phyloP scores from a whole-genome alignment of 2,329 filamentous ascomycete species.

The Alternaria conjuncta region DNA sequence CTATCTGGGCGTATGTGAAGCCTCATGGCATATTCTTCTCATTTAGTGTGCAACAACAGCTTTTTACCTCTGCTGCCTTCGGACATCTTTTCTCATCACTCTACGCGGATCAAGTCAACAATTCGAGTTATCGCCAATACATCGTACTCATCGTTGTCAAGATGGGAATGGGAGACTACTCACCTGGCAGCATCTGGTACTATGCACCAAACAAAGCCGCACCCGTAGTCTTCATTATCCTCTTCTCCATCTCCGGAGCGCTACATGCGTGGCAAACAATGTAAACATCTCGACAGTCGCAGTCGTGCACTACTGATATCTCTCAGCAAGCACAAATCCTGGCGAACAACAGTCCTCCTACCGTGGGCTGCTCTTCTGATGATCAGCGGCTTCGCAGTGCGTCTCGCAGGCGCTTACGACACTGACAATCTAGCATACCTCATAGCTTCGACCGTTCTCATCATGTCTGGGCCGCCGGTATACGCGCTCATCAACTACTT shows the following conservation, averaged over 20 bases:
- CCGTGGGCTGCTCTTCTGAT: slow-evolving; percentile 63
- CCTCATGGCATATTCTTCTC: background rate
- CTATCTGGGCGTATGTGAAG: background rate
- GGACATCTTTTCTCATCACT: background rate
- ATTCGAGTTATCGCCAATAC: accelerated
- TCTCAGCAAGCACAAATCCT: slow-evolving; percentile 62
- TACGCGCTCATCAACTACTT: slow-evolving; percentile 68
- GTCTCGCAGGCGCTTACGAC: slow-evolving; percentile 61
- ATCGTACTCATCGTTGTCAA: slow-evolving; percentile 1
- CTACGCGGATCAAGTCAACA: background rate
- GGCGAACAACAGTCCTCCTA: slow-evolving; percentile 62
- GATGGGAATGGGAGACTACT: slow-evolving; percentile 45
- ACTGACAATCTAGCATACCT: slow-evolving; percentile 52
- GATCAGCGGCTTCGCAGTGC: slow-evolving; percentile 61
- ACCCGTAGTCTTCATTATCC: slow-evolving; percentile 60
- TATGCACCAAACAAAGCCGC: slow-evolving; percentile 64
- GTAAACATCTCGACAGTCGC: slow-evolving; percentile 50
- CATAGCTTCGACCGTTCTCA: slow-evolving; percentile 51
- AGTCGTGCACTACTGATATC: background rate
- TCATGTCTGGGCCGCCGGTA: slow-evolving; percentile 58
- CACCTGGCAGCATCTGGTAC: slow-evolving; percentile 44
- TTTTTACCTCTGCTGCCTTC: background rate
- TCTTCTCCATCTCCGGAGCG: slow-evolving; percentile 56
- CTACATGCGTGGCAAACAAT: slow-evolving; percentile 62
- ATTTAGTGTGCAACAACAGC: background rate